Conservation (phyloP, 768 basidiomycete genomes). For the Amanita exitialis region DNA sequence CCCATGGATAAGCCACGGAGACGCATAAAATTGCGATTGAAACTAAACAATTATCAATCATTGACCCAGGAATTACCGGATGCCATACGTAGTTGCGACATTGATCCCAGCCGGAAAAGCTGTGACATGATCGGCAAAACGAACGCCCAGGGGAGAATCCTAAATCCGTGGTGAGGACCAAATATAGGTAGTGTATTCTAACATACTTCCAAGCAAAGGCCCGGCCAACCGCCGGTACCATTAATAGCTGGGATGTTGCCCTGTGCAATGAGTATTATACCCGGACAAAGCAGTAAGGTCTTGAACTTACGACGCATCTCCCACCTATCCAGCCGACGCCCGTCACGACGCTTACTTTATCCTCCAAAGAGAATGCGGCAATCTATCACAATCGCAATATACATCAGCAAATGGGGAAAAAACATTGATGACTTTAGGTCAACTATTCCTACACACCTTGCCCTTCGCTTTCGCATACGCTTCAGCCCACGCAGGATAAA, state of each 20-base stretch:
- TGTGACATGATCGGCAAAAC: conserved; percentile 61
- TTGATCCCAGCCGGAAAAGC: conserved; percentile 83
- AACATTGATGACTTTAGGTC: neutral
- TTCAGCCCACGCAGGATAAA: conserved; percentile 43
- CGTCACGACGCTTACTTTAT: conserved; percentile 57
- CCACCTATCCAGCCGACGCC: conserved; percentile 61
- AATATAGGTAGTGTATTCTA: neutral
- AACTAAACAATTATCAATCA: conserved; percentile 27
- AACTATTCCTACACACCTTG: conserved; percentile 23
- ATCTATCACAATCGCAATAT: conserved; percentile 22
- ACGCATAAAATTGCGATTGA: conserved; percentile 72
- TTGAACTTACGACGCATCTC: conserved; percentile 50
- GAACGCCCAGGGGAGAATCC: conserved; percentile 74
- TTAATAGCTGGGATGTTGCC: conserved; percentile 49
- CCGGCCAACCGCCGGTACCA: conserved; percentile 40
- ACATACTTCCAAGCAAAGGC: conserved; percentile 60
- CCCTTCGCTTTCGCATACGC: conserved; percentile 51
- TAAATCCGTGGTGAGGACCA: conserved; percentile 12
- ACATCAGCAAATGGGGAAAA: neutral
- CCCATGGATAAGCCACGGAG: conserved; percentile 73
- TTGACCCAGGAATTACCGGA: neutral
- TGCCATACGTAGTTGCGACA: conserved; percentile 63
- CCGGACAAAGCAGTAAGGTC: neutral
- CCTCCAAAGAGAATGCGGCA: conserved; percentile 40
- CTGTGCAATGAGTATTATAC: conserved; percentile 13